phyloP scores from a whole-genome alignment of 208 protist species.

The Trypanosoma vivax region DNA sequence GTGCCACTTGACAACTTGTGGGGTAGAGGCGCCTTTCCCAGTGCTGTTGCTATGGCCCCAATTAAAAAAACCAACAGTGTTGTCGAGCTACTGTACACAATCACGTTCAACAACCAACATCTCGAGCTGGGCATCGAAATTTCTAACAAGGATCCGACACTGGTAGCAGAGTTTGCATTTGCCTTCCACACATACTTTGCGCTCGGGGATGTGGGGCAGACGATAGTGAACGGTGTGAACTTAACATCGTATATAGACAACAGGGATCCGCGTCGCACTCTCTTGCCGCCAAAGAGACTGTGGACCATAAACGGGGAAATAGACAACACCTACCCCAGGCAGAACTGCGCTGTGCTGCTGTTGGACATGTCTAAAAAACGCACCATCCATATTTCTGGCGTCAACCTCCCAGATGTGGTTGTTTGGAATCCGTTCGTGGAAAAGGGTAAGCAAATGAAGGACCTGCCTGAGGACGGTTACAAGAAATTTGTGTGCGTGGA shows the following conservation, averaged over 20 bases:
- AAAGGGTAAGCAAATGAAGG: slow-evolving; percentile 58
- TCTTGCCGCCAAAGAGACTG: slow-evolving; percentile 1
- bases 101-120: slow-evolving; percentile 52
- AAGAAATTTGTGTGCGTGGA: slow-evolving; percentile 83
- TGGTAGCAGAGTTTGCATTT: slow-evolving; percentile 49
- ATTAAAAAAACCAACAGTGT: neutral
- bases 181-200: slow-evolving; percentile 88
- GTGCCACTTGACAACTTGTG: neutral
- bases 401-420: slow-evolving; percentile 66
- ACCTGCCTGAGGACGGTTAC: slow-evolving; percentile 76
- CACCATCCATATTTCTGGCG: slow-evolving; percentile 33
- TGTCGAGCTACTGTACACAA: slow-evolving; percentile 45
- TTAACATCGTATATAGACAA: slow-evolving; percentile 65
- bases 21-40: neutral
- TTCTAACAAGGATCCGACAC: slow-evolving; percentile 38
- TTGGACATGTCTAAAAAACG: slow-evolving; percentile 30
- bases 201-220: slow-evolving; percentile 40
- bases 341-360: slow-evolving; percentile 39
- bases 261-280: neutral
- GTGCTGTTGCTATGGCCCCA: neutral
- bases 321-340: slow-evolving; percentile 74
- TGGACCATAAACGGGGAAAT: slow-evolving; percentile 28
- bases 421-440: slow-evolving; percentile 83
- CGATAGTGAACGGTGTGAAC: slow-evolving; percentile 65
- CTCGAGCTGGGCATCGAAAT: slow-evolving; percentile 63